Evolutionary conservation across 257 asterid genomes (phyloP).

Genomic region (Nemophila menziesii): DNA sequence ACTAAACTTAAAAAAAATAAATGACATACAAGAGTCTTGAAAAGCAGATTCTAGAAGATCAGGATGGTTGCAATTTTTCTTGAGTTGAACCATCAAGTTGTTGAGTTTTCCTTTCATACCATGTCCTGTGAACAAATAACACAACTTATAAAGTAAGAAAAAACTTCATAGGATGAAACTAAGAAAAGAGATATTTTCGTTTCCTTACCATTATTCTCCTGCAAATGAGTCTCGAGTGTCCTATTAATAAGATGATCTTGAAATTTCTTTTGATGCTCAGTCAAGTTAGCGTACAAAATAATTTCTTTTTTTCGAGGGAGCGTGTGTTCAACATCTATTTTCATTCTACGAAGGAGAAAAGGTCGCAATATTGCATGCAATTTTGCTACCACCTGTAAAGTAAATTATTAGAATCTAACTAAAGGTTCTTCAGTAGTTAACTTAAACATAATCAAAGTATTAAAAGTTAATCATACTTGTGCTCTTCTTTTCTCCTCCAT

Average conservation of each 20-base stretch:
- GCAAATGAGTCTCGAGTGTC: slow-evolving; percentile 60
- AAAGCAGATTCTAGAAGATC: slow-evolving; percentile 84
- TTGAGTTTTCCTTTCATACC: slow-evolving; percentile 55
- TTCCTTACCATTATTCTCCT: slow-evolving; percentile 38
- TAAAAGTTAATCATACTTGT: slow-evolving; percentile 38
- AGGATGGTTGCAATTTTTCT: slow-evolving; percentile 97
- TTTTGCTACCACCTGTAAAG: slow-evolving; percentile 79
- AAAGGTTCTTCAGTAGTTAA: slow-evolving; percentile 4
- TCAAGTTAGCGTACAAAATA: slow-evolving; percentile 73
- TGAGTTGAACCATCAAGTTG: slow-evolving; percentile 82
- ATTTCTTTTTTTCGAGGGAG: slow-evolving; percentile 96
- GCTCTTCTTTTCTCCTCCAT: slow-evolving; percentile 75
- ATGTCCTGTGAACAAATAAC: slow-evolving; percentile 35
- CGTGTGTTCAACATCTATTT: slow-evolving; percentile 74
- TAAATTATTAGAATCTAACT: slow-evolving; percentile 6
- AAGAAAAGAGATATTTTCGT: slow-evolving; percentile 10
- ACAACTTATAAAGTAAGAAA: too few relatives aligned
- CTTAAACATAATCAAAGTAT: slow-evolving; percentile 4
- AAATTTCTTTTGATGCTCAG: slow-evolving; percentile 70
- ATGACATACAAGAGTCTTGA: slow-evolving; percentile 68
- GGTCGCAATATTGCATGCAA: slow-evolving; percentile 94
- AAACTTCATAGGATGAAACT: too few relatives aligned
- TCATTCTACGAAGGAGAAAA: slow-evolving; percentile 89
- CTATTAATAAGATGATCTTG: slow-evolving; percentile 76
- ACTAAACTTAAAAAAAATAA: slow-evolving; percentile 4